Percentiles rank a stretch among this genome's conserved stretches.
Evolutionary conservation across 257 asterid species (phyloP).

Genomic region (Misopates orontium): DNA sequence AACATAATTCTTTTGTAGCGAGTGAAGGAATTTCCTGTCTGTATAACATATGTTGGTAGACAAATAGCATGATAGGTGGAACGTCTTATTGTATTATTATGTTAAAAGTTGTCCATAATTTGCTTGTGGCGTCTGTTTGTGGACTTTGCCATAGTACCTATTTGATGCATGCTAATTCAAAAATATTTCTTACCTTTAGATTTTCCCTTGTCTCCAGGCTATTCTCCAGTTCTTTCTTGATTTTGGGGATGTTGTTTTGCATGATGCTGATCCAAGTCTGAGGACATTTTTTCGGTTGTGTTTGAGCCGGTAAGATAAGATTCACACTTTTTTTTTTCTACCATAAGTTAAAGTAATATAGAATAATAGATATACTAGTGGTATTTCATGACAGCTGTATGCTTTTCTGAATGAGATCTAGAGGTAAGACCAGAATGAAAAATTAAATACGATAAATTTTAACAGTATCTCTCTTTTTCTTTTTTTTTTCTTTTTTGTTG

Average conservation of each 20-base stretch:
- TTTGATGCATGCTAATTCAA: slow-evolving; percentile 5
- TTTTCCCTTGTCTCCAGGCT: slow-evolving; percentile 47
- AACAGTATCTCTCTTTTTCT: too few species aligned
- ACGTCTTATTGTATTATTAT: neutral
- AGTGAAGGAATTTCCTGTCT: neutral
- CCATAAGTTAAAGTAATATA: too few species aligned
- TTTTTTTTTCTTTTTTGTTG: too few species aligned
- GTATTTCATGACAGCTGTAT: too few species aligned
- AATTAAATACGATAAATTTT: too few species aligned
- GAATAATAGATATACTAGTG: too few species aligned
- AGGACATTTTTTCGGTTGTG: slow-evolving; percentile 75
- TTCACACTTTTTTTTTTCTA: slow-evolving; percentile 12
- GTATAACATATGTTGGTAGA: neutral
- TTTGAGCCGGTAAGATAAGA: slow-evolving; percentile 74
- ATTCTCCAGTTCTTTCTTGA: slow-evolving; percentile 87
- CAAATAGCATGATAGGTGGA: neutral
- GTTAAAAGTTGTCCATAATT: neutral
- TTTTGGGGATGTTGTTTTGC: slow-evolving; percentile 77
- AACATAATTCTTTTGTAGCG: neutral
- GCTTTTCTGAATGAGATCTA: too few species aligned
- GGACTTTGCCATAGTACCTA: neutral
- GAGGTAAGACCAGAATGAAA: too few species aligned
- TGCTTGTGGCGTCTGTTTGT: neutral
- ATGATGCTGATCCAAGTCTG: slow-evolving; percentile 91
- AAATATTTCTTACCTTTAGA: slow-evolving; percentile 16